Conservation (phyloP, 2,329 filamentous ascomycete species). For the Sporothrix euskadiensis region DNA sequence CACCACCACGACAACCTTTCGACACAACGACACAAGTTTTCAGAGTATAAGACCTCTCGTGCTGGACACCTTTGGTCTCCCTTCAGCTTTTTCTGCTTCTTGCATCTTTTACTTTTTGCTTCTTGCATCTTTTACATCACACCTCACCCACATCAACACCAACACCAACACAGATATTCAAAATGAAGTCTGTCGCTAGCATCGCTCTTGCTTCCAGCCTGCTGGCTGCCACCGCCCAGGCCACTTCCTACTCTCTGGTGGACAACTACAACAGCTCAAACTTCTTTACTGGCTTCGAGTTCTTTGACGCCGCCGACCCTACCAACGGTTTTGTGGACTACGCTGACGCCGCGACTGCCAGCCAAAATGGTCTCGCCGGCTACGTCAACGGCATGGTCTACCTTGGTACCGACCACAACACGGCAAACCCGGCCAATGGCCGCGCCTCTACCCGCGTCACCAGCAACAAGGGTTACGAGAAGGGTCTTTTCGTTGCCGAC, state of each 20-base stretch:
- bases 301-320: conserved; percentile 63
- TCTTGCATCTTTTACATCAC: background rate
- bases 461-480: conserved; percentile 65
- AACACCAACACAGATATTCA: conserved; percentile 2
- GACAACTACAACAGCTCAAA: conserved; percentile 54
- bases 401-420: conserved; percentile 68
- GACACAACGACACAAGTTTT: background rate
- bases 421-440: conserved; percentile 56
- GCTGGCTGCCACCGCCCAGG: conserved; percentile 33
- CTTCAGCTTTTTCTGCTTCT: background rate
- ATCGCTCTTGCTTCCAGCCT: conserved; percentile 20
- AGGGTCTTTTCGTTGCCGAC: conserved; percentile 71
- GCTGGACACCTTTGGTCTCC: conserved; percentile 18
- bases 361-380: conserved; percentile 58
- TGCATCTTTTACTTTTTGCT: background rate
- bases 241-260: conserved; percentile 48
- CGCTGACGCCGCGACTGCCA: conserved; percentile 59
- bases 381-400: conserved; percentile 59
- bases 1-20: background rate
- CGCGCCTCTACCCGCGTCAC: conserved; percentile 70
- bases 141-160: background rate
- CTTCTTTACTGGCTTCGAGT: conserved; percentile 59
- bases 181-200: conserved; percentile 25
- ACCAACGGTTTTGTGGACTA: conserved; percentile 76
- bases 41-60: background rate